Conservation (phyloP, 2,329 filamentous ascomycete genomes). For the Fusarium xylarioides region DNA sequence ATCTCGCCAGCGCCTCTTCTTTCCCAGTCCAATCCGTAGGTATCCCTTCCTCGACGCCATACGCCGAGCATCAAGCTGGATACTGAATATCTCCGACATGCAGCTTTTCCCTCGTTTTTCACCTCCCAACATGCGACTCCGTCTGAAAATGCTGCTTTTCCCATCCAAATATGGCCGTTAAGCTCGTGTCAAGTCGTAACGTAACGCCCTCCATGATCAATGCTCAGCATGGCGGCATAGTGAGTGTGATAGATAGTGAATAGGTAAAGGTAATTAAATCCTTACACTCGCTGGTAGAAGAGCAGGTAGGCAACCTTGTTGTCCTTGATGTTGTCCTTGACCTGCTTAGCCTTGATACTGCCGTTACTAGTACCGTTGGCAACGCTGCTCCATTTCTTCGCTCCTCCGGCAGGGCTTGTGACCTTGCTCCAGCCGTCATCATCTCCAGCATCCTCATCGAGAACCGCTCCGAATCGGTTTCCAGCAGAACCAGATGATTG, state of each 20-base stretch:
- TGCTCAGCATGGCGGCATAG: slow-evolving; percentile 23
- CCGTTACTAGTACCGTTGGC: slow-evolving; percentile 70
- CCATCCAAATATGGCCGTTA: slow-evolving; percentile 42
- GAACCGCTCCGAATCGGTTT: slow-evolving; percentile 79
- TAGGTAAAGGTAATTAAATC: neutral
- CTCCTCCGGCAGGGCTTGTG: slow-evolving; percentile 64
- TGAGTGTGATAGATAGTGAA: slow-evolving; percentile 26
- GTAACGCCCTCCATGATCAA: slow-evolving; percentile 29
- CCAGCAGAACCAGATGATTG: slow-evolving; percentile 53
- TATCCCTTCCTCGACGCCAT: slow-evolving; percentile 42
- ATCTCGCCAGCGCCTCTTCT: slow-evolving; percentile 19
- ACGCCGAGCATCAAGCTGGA: slow-evolving; percentile 42
- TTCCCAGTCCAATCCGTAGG: slow-evolving; percentile 17
- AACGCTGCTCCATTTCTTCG: slow-evolving; percentile 75
- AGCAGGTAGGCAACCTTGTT: slow-evolving; percentile 97
- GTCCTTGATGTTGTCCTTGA: slow-evolving; percentile 77
- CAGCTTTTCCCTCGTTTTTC: slow-evolving; percentile 32
- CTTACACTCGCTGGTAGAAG: slow-evolving; percentile 84
- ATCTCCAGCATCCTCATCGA: slow-evolving; percentile 72
- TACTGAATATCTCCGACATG: slow-evolving; percentile 34
- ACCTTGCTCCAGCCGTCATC: slow-evolving; percentile 88
- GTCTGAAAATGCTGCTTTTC: slow-evolving; percentile 38
- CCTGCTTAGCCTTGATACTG: slow-evolving; percentile 64
- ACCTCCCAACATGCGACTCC: slow-evolving; percentile 37
- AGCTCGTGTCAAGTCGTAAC: slow-evolving; percentile 38